Conservation (phyloP, 352 stramenopile species). For the Globisporangium radiosum region DNA sequence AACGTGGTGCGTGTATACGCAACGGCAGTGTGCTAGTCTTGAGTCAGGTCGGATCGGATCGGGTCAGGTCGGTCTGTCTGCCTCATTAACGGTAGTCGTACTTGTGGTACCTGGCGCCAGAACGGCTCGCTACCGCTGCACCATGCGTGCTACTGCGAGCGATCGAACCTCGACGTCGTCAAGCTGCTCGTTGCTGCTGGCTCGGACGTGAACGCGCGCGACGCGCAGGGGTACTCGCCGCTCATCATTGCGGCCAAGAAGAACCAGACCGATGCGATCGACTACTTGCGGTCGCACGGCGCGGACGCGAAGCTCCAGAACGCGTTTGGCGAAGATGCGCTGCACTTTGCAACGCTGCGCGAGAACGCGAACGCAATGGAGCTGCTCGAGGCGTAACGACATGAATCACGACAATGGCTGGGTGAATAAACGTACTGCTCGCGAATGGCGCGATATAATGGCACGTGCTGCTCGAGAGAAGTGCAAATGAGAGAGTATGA, state of each 20-base stretch:
- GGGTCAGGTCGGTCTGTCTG: too few species aligned
- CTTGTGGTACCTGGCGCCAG: slow-evolving; percentile 15
- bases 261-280: slow-evolving; percentile 55
- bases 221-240: slow-evolving; percentile 56
- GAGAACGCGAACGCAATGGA: slow-evolving; percentile 44
- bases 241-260: slow-evolving; percentile 73
- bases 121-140: slow-evolving; percentile 69
- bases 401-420: neutral
- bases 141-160: slow-evolving; percentile 74
- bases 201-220: slow-evolving; percentile 50
- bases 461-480: neutral
- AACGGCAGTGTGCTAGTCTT: neutral
- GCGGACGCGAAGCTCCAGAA: slow-evolving; percentile 49
- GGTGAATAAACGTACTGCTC: neutral
- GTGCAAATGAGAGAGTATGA: neutral
- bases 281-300: slow-evolving; percentile 41
- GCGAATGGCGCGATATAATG: neutral
- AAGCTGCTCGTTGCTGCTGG: slow-evolving; percentile 50
- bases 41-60: too few species aligned
- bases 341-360: slow-evolving; percentile 56
- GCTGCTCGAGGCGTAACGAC: slow-evolving; percentile 20
- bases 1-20: slow-evolving; percentile 39
- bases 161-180: slow-evolving; percentile 41
- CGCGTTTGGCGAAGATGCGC: slow-evolving; percentile 53
- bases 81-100: neutral